A percentile compares a stretch with the other conserved stretches of the same genome.
phyloP scores from a whole-genome alignment of 108 stramenopile genomes.

The Parietichytrium sp. region DNA sequence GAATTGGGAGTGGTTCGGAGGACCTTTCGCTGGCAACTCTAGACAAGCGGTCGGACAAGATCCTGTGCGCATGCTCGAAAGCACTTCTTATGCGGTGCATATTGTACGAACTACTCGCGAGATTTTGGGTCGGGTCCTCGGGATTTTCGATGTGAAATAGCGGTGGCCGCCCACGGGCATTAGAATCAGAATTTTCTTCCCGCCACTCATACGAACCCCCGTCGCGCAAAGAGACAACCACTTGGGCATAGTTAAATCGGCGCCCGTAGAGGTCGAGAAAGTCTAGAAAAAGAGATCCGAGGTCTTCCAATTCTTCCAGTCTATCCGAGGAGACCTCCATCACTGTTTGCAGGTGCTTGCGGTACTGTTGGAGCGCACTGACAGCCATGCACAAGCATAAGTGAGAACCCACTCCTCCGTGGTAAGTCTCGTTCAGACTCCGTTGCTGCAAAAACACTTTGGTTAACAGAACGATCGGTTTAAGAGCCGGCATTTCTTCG shows the following conservation, averaged over 20 bases:
- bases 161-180: conserved; percentile 63
- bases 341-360: conserved; percentile 56
- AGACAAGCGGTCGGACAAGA: too few relatives aligned
- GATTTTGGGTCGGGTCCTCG: conserved; percentile 73
- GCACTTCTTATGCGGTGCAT: conserved; percentile 72
- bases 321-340: conserved; percentile 13
- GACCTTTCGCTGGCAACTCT: too few relatives aligned
- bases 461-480: conserved; percentile 81
- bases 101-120: conserved; percentile 72
- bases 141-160: conserved; percentile 82
- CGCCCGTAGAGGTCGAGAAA: conserved; percentile 86
- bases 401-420: conserved; percentile 88
- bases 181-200: conserved; percentile 63
- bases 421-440: conserved; percentile 86
- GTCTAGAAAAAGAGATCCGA: conserved; percentile 79
- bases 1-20: too few relatives aligned
- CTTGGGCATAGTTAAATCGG: conserved; percentile 82
- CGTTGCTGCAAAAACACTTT: conserved; percentile 87
- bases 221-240: conserved; percentile 74
- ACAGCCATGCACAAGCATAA: conserved; percentile 85
- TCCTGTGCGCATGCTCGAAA: conserved; percentile 70
- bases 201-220: conserved; percentile 74
- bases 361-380: conserved; percentile 74
- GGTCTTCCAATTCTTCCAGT: conserved; percentile 51
- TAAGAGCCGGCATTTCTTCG: conserved; percentile 78